These are phyloP conservation scores for Heritiera fomes DNA, from an alignment of 345 rosid genomes.

Conservation along the genomic window DNA sequence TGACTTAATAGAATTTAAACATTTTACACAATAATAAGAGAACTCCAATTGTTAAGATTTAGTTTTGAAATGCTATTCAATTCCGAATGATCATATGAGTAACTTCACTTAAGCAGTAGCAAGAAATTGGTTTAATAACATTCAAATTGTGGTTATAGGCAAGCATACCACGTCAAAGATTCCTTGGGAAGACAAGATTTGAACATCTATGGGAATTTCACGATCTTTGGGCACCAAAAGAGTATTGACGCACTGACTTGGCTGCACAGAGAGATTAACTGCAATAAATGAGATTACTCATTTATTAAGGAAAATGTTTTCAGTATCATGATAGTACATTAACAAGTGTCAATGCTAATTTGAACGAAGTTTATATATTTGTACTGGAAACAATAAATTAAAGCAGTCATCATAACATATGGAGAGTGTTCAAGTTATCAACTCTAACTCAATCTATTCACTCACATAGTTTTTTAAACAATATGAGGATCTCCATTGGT, in stretches of 20 bases:
- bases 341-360: not conserved
- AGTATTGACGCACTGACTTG: constrained; percentile 67
- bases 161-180: constrained; percentile 62
- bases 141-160: not conserved
- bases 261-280: constrained; percentile 49
- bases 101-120: not conserved
- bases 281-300: constrained; percentile 16
- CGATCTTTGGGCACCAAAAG: constrained; percentile 78
- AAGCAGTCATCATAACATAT: not conserved
- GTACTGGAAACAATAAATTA: not conserved
- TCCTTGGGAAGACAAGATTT: constrained; percentile 62
- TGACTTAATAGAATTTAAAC: not conserved
- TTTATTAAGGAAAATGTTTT: not conserved
- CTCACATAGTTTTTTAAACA: constrained; percentile 34
- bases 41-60: too few relatives aligned
- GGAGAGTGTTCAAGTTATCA: constrained; percentile 5
- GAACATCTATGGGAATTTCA: constrained; percentile 54
- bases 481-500: constrained; percentile 38
- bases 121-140: not conserved
- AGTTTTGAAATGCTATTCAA: not conserved
- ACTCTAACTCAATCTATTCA: not conserved
- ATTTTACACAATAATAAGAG: not conserved
- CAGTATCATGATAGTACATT: not conserved
- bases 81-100: not conserved
- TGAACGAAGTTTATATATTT: not conserved